A percentile compares a stretch with the other conserved stretches of the same genome.
Evolutionary conservation across 495 filamentous ascomycete species (phyloP).

Genomic region (Chaetomium tenue): DNA sequence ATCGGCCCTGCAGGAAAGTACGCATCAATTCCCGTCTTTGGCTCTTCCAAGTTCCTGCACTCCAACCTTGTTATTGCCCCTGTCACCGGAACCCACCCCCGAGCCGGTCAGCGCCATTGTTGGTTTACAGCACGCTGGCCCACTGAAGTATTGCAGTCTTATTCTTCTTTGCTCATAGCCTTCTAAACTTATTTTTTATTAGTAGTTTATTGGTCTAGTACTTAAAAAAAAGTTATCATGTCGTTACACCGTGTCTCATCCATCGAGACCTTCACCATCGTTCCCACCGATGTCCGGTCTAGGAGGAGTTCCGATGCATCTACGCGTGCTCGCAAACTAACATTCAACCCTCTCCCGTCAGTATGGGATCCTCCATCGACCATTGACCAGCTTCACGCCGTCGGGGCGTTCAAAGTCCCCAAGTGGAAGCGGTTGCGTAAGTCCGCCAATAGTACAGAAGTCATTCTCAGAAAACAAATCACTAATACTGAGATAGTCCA

Average conservation of each 20-base stretch:
- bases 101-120: background rate
- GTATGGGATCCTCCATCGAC: slow-evolving; percentile 47
- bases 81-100: slow-evolving; percentile 1
- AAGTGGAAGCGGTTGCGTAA: slow-evolving; percentile 61
- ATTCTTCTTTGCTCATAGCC: too few relatives aligned
- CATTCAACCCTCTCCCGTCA: slow-evolving; percentile 54
- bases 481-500: slow-evolving; percentile 47
- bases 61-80: slow-evolving; percentile 11
- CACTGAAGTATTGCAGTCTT: background rate
- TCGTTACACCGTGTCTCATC: slow-evolving; percentile 53
- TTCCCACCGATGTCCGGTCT: slow-evolving; percentile 41
- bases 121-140: background rate
- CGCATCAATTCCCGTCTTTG: background rate
- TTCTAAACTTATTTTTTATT: background rate
- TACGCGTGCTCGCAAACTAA: slow-evolving; percentile 47
- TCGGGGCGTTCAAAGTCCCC: slow-evolving; percentile 69
- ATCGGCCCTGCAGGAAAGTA: too few relatives aligned
- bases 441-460: too few relatives aligned
- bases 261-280: slow-evolving; percentile 49
- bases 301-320: slow-evolving; percentile 44
- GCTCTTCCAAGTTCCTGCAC: slow-evolving; percentile 10
- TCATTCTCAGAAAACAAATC: background rate
- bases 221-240: slow-evolving; percentile 34
- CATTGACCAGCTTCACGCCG: slow-evolving; percentile 46
- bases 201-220: background rate